Conservation (phyloP, 1,284 basidiomycete species). For the Sanghuangporus sanghuang region DNA sequence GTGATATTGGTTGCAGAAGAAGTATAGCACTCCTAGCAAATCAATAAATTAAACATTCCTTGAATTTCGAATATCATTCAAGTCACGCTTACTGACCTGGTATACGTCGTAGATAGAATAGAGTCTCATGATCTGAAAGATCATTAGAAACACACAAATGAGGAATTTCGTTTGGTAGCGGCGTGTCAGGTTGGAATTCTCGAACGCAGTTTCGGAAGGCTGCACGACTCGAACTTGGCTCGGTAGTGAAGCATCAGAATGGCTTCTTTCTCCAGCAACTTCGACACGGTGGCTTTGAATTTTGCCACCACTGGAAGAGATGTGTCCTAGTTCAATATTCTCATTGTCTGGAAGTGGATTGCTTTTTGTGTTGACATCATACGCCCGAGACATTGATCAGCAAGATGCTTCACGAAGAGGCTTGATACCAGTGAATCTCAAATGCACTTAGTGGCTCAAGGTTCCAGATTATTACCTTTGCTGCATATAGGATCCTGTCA, state of each 20-base stretch:
- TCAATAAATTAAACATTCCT: not conserved
- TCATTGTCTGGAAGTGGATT: not conserved
- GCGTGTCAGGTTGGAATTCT: slow-evolving; percentile 23
- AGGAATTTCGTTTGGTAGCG: slow-evolving; percentile 34
- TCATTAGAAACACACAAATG: slow-evolving; percentile 38
- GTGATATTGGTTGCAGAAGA: slow-evolving; percentile 33
- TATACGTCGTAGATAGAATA: slow-evolving; percentile 36
- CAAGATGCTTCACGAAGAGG: not conserved
- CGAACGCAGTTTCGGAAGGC: slow-evolving; percentile 4
- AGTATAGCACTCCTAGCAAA: slow-evolving; percentile 37
- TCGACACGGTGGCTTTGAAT: not conserved
- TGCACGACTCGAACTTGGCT: not conserved
- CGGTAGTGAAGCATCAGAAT: not conserved
- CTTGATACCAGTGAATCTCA: no score
- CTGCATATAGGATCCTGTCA: no score
- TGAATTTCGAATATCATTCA: not conserved
- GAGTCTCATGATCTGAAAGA: slow-evolving; percentile 40
- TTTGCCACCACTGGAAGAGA: not conserved
- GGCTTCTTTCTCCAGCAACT: not conserved
- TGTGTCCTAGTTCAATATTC: not conserved
- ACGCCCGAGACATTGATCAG: not conserved
- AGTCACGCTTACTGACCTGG: slow-evolving; percentile 25
- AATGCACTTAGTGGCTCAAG: no score
- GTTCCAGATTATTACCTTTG: no score
- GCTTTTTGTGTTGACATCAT: not conserved